Base-by-base conservation (phyloP, 495 filamentous ascomycete species). In the Talaromyces liani region DNA sequence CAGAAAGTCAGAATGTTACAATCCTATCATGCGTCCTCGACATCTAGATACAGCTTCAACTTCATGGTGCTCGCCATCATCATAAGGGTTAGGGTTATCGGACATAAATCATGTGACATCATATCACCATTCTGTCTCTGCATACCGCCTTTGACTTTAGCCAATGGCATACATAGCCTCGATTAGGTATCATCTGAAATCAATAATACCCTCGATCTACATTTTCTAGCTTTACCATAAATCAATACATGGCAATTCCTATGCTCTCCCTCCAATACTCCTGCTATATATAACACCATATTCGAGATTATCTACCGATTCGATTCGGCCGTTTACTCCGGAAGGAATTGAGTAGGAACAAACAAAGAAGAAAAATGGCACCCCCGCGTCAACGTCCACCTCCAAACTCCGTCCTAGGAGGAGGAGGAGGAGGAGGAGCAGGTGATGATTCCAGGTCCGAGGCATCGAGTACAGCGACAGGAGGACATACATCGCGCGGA, bases 361-460 rank as follows among this genome's bases (percentile, higher is more conserved):
- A 20, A 34, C 31, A 34, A 31, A 31, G 29, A 31, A 31, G 7
- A 31, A 31, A 31, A 62, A 80, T 80, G 78, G 76, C 78, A 65
- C 78, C 78, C 72, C 78, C 78, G 72, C 78, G 78, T 59, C 77
- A 78, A 68, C 75, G 77, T 54, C 71, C 75, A 55, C 66, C 76
- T 56, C 75, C 74, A 16, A 58, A 18, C 25, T 22, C 62, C 39
- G 8, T 27, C 14, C 16, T 20, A 34, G 58, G 20, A 25, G 65
- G 20, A 25, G 65, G 20, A 25, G 65, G 20, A 25, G 65, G 73
- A 56, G 22, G 27, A 27, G 27, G 27, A 27, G 27, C 27, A 27
- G 69, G 75, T 29, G 82, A 84, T 58, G 82, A 84, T 69, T 83
- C 82, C 47, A 73, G 81, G 47, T 83, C 81, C 22, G 82, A 84